These are phyloP conservation scores for Zymoseptoria crescenta DNA, from an alignment of 2,329 filamentous ascomycete species.

Conservation along the genomic window DNA sequence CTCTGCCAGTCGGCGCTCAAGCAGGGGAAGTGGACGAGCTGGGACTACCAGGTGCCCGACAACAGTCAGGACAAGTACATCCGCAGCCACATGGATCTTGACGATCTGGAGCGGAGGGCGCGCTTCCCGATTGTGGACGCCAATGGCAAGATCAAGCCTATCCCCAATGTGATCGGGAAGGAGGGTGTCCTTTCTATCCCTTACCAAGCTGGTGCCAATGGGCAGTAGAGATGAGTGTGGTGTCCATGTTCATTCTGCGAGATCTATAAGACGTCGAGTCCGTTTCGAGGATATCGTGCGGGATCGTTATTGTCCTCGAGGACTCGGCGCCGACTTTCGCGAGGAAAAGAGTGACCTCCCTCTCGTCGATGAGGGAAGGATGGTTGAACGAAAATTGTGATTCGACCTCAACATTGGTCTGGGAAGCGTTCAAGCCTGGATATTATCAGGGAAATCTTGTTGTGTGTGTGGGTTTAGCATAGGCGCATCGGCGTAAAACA, in stretches of 20 bases:
- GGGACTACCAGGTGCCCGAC: conserved; percentile 75
- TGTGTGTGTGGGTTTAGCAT: too few species aligned
- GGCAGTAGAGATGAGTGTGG: conserved; percentile 21
- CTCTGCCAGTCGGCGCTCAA: conserved; percentile 74
- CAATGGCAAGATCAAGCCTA: conserved; percentile 30
- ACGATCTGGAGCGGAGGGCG: conserved; percentile 69
- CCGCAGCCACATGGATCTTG: conserved; percentile 70
- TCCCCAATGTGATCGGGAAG: conserved; percentile 16
- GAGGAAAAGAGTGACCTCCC: too few species aligned
- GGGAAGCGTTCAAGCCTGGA: too few species aligned
- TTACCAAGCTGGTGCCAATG: conserved; percentile 28
- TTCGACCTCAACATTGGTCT: too few species aligned
- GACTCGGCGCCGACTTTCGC: too few species aligned
- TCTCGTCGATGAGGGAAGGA: too few species aligned
- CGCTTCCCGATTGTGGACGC: conserved; percentile 55
- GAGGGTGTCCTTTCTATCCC: conserved; percentile 18
- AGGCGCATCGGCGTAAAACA: too few species aligned
- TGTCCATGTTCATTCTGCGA: too few species aligned
- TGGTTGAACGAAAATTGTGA: too few species aligned
- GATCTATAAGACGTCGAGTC: neutral
- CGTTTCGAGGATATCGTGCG: neutral
- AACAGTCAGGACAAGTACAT: conserved; percentile 65
- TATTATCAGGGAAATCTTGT: too few species aligned
- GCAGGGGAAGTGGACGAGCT: conserved; percentile 66
- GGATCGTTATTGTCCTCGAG: neutral